phyloP scores from a whole-genome alignment of 2,329 filamentous ascomycete genomes.

The Catunica adiposa region DNA sequence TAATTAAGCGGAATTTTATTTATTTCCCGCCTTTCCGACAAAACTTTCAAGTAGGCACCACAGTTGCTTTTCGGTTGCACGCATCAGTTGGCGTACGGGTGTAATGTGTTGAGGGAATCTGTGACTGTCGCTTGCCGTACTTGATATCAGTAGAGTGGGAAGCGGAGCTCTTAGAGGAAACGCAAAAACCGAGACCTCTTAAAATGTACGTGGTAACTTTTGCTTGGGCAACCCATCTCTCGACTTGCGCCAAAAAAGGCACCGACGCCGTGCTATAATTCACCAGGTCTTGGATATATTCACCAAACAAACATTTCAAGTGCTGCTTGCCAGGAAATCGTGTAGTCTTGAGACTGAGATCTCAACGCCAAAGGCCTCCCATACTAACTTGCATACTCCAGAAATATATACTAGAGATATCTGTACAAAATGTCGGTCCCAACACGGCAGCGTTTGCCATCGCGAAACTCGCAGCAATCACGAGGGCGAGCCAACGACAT shows the following conservation, averaged over 20 bases:
- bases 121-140: background rate
- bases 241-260: background rate
- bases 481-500: slow-evolving; percentile 12
- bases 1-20: background rate
- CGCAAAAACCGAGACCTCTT: background rate
- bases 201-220: background rate
- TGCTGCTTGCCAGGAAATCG: background rate
- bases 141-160: background rate
- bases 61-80: background rate
- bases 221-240: background rate
- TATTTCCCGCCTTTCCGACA: background rate
- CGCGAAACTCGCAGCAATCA: slow-evolving; percentile 8
- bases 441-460: slow-evolving; percentile 9
- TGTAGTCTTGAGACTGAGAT: background rate
- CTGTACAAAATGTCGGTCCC: slow-evolving; percentile 5
- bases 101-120: slow-evolving; percentile 10
- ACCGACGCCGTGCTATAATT: background rate
- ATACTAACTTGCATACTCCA: background rate
- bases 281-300: background rate
- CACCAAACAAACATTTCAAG: background rate
- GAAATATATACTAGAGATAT: background rate
- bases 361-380: background rate
- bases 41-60: background rate
- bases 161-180: background rate
- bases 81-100: slow-evolving; percentile 7